Conservation (phyloP, 768 basidiomycete genomes). For the Hericium erinaceus region DNA sequence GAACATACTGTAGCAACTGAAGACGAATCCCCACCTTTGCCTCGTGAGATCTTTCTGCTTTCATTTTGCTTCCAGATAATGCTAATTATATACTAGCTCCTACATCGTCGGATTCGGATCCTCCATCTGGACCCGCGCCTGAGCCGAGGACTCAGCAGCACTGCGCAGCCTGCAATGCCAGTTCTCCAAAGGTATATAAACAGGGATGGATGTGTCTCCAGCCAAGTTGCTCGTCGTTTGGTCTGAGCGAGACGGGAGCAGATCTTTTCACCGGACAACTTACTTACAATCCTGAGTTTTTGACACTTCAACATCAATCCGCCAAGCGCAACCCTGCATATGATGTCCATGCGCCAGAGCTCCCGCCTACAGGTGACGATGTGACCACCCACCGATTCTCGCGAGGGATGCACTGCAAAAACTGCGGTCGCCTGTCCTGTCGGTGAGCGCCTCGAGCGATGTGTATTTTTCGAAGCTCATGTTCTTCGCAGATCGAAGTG, state of each 20-base stretch:
- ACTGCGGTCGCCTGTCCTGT: constrained; percentile 66
- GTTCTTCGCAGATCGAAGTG: constrained; percentile 49
- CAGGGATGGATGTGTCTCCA: constrained; percentile 57
- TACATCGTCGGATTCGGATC: not conserved
- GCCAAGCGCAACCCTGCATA: constrained; percentile 23
- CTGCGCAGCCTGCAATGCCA: constrained; percentile 36
- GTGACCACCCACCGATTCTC: constrained; percentile 48
- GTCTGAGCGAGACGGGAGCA: constrained; percentile 18
- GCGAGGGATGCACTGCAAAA: constrained; percentile 59
- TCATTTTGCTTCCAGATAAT: too few relatives aligned
- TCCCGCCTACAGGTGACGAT: constrained; percentile 14
- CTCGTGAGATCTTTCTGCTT: too few relatives aligned
- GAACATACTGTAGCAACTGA: too few relatives aligned
- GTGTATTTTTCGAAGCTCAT: not conserved
- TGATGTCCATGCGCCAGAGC: constrained; percentile 28
- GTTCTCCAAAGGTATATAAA: constrained; percentile 45
- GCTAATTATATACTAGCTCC: too few relatives aligned
- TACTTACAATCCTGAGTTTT: constrained; percentile 39
- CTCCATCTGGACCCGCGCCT: not conserved
- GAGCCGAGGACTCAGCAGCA: not conserved
- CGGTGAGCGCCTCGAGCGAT: constrained; percentile 35
- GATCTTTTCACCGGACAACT: constrained; percentile 26
- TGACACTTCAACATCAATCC: constrained; percentile 21
- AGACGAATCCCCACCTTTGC: too few relatives aligned
- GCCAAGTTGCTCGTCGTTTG: constrained; percentile 51